Conservation (phyloP, 2,329 filamentous ascomycete species). For the Cordyceps pruinosa region DNA sequence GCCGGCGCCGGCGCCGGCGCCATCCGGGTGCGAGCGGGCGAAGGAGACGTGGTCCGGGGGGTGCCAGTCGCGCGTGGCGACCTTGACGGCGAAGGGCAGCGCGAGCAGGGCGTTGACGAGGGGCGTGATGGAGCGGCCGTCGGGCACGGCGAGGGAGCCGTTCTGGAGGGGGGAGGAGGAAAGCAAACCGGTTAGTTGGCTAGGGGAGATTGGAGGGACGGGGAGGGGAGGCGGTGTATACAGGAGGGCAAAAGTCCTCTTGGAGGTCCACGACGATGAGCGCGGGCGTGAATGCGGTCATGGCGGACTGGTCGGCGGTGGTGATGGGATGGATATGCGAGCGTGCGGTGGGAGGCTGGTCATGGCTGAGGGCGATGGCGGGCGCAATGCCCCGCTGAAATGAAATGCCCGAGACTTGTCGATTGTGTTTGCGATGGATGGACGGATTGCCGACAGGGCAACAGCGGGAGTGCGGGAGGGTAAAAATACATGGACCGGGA, state of each 20-base stretch:
- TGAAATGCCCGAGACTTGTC: no score
- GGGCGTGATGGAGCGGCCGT: slow-evolving; percentile 63
- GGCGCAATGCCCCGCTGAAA: no score
- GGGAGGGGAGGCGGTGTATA: slow-evolving; percentile 42
- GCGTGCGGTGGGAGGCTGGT: neutral
- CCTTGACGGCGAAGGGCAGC: slow-evolving; percentile 62
- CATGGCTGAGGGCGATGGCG: neutral
- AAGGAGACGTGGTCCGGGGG: slow-evolving; percentile 82
- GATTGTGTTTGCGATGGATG: no score
- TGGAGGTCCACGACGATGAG: slow-evolving; percentile 79
- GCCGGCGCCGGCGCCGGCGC: slow-evolving; percentile 37
- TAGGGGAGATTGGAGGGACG: neutral
- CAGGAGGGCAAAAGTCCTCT: slow-evolving; percentile 90
- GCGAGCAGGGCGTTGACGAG: slow-evolving; percentile 68
- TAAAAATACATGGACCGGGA: no score
- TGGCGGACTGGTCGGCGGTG: neutral
- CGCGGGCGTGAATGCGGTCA: slow-evolving; percentile 27
- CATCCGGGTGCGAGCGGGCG: slow-evolving; percentile 70
- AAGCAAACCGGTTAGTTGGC: no score
- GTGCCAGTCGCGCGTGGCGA: slow-evolving; percentile 93
- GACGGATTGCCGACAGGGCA: no score
- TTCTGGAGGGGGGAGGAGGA: slow-evolving; percentile 47
- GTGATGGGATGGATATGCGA: neutral
- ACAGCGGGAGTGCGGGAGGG: no score
- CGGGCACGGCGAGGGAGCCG: slow-evolving; percentile 75